Base-by-base conservation (phyloP, 2,329 filamentous ascomycete genomes). In the Coniochaeta prunicola region DNA sequence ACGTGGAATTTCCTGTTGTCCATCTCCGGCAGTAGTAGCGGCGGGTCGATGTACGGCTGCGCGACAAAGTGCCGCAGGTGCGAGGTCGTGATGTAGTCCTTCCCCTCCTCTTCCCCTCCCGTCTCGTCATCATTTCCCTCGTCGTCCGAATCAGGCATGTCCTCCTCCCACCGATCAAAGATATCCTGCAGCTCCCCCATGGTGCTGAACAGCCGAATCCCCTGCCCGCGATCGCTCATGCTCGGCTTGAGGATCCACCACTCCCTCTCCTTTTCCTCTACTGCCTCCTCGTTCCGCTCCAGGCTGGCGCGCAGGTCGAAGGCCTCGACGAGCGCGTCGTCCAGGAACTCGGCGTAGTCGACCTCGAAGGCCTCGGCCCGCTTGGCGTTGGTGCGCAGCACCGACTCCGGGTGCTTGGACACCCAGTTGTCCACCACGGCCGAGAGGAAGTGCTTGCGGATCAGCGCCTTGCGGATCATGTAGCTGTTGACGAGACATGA, bases 241-340 rank as follows among this genome's bases (percentile, higher is more conserved):
- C 93, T 89, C 0, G 94, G 93, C 74, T 99, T 99, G 60, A 99
- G 73, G 64, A 99, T 97, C 94, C 94, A 99, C 93, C 93, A 99
- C 70, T 96, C 86, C 60, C 82, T 80, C 45, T 81, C 75, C 31
- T 73, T 33, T 12, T 45, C 56, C 1, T 59, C 61, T 13, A 63
- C 63, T 15, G 72, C 73, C 56, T 82, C 83, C 56, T 82, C 83
- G 65, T 96, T 96, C 53, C 79, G 79, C 33, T 83, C 82, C 72
- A 96, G 81, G 65, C 89, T 92, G 59, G 91, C 90, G 21, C 87
- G 81, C 57, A 99, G 74, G 68, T 97, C 94, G 71, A 89, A 97
- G 0, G 90, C 89, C 71, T 99, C 94, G 1, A 96, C 80, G 8
- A 99, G 77, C 0, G 94, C 90, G 66, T 99, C 94, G 63, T 97